Base-by-base conservation (phyloP, 306 rosid species). In the Styphnolobium japonicum region DNA sequence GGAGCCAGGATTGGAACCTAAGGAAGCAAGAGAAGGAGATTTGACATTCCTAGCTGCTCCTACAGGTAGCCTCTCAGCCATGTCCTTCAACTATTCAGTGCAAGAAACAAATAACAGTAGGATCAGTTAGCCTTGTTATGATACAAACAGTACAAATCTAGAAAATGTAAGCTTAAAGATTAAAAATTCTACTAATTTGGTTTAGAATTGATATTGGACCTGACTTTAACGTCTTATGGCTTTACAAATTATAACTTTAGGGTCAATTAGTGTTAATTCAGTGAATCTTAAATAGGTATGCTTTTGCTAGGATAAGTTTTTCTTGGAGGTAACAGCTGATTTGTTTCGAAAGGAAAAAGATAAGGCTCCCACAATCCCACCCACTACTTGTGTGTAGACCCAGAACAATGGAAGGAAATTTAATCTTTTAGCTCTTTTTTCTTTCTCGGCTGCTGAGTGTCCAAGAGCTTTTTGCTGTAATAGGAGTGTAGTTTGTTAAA, bases 21-120 rank as follows among this genome's bases (percentile, higher is more conserved):
- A 78, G 46, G 97, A 93, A 80, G 94, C 63, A 78, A 86, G 86
- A 86, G 92, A 75, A 21, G 92, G 92, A 52, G 97, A 90, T 86
- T 93, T 93, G 67, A 86, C 84, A 78, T 72, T 95, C 75, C 92
- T 90, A 19, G 88, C 85, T 40, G 94, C 91, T 85, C 97, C 99
- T 58, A 95, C 90, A 67, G 99, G 99, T 67, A 93, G 89, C 87
- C 96, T 85, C 88, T 93, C 99, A 81, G 99, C 99, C 99, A 95
- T 87, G 78, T 93, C 98, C 87, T 95, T 95, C 88, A 93, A 89
- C 99, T 95, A 81, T 74, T 80, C 74, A 63, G 68, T 60, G 55
- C 18, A 76, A 56, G n/a, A 73, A 53, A 67, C 67, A 81, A 73
- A 73, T 36, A 66, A 51, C 60, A 4, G 39, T 27, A 53, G 51